These are phyloP conservation scores for Naegleria fowleri DNA, from an alignment of 208 protist species.

Conservation along the genomic window DNA sequence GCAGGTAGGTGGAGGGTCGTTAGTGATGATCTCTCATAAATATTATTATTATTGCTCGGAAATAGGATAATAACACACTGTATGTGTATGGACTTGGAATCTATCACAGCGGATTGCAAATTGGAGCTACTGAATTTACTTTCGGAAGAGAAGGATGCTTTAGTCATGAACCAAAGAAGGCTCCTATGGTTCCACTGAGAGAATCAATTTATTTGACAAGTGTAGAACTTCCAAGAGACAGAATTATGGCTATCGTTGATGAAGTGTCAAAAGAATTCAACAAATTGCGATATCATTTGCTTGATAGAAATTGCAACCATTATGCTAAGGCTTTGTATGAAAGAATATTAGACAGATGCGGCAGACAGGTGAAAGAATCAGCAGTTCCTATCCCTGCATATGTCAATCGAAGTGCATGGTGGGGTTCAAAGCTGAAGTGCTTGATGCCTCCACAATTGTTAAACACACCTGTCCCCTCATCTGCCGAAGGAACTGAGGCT, in stretches of 20 bases:
- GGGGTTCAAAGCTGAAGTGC: background rate
- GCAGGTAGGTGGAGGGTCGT: too few species aligned
- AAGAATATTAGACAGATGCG: background rate
- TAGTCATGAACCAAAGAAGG: background rate
- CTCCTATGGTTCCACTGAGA: background rate
- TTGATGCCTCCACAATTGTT: background rate
- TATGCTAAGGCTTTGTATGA: background rate
- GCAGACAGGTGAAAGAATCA: background rate
- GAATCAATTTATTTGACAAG: background rate
- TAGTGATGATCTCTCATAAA: too few species aligned
- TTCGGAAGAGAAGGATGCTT: background rate
- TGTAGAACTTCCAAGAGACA: background rate
- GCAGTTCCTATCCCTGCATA: background rate
- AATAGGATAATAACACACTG: background rate
- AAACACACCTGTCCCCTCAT: background rate
- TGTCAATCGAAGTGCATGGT: constrained; percentile 4
- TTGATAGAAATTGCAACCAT: constrained; percentile 5
- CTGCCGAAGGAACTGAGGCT: background rate
- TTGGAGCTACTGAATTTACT: background rate
- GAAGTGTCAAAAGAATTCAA: background rate
- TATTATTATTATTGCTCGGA: too few species aligned
- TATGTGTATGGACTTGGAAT: background rate
- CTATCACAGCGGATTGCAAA: background rate
- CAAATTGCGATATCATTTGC: background rate
- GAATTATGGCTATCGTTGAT: background rate